Evolutionary conservation across 176 grass and related monocot species (phyloP), one percentile per base, ranked within the genome.

Genomic region (Lolium perenne): DNA sequence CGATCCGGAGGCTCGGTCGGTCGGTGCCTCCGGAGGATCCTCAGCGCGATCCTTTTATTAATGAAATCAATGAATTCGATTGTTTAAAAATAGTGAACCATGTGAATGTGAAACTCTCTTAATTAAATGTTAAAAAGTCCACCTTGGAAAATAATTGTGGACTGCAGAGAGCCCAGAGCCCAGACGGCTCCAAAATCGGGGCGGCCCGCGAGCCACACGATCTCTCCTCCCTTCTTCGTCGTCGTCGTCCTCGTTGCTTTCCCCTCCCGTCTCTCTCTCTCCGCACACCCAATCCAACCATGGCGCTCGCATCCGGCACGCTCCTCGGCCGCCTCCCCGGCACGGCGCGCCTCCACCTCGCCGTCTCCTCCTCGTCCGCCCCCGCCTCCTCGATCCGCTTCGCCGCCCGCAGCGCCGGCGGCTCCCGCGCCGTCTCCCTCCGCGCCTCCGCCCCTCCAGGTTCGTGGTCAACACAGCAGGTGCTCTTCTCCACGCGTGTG

Each of bases 231-330:
- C 65, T 5, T 57, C 14, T 46, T 14, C 20, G 20, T 73, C 38
- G 0, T 72, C 81, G 2, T 83, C 71, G 5, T 26, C 88, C 35
- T 76, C 70, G 38, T 7, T 63, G 77, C 12, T 62, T 53, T 62
- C 69, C 35, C 11, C 21, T 16, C 32, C 17, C 60, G 65, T 43
- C 32, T 35, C 32, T 35, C 32, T 35, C 40, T 35, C 71, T 5
- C 51, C 23, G 47, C 54, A 2, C 60, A 11, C 18, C 46, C 66
- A 35, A 23, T 75, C 46, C 56, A 38, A n/a, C 76, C 87, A 89
- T 92, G 87, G 83, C 80, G 78, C 73, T 92, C 68, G 87, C 90
- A 5, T 86, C 87, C 46, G 78, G 90, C 77, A 51, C 87, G 7
- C 80, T 89, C 76, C 81, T 91, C 66, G 74, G 81, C 14, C 77